phyloP scores from a whole-genome alignment of 345 rosid genomes.

The Gossypium sturtianum region DNA sequence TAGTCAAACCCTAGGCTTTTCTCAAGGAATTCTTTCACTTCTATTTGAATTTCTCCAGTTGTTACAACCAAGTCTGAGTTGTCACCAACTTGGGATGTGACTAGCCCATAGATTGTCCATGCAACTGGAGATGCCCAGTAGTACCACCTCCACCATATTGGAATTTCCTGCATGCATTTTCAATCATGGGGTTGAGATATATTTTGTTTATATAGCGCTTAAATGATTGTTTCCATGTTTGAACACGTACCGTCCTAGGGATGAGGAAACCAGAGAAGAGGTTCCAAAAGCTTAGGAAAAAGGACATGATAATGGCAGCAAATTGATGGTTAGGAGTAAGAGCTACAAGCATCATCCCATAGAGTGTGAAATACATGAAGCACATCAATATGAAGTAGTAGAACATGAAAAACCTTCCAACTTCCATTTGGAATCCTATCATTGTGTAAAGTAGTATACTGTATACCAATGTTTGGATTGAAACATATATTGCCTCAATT shows the following conservation, averaged over 20 bases:
- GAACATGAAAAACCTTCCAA: conserved; percentile 49
- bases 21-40: conserved; percentile 35
- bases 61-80: conserved; percentile 9
- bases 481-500: conserved; percentile 50
- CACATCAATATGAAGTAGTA: conserved; percentile 48
- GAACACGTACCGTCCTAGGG: conserved; percentile 39
- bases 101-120: conserved; percentile 56
- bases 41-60: conserved; percentile 13
- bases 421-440: conserved; percentile 42
- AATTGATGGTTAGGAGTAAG: conserved; percentile 64
- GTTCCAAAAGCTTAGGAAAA: conserved; percentile 56
- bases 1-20: conserved; percentile 33
- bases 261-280: conserved; percentile 69
- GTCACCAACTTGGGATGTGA: conserved; percentile 49
- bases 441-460: conserved; percentile 35
- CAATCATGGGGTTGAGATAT: not conserved
- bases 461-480: conserved; percentile 46
- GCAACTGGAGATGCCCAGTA: conserved; percentile 55
- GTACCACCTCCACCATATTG: conserved; percentile 69
- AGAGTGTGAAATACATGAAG: conserved; percentile 51
- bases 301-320: conserved; percentile 40
- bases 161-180: conserved; percentile 37
- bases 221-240: not conserved
- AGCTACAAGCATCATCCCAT: conserved; percentile 68
- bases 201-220: not conserved